Evolutionary conservation across 441 rosid genomes (phyloP), one percentile per base, ranked within the genome.

Genomic region (Corymbia calophylla): DNA sequence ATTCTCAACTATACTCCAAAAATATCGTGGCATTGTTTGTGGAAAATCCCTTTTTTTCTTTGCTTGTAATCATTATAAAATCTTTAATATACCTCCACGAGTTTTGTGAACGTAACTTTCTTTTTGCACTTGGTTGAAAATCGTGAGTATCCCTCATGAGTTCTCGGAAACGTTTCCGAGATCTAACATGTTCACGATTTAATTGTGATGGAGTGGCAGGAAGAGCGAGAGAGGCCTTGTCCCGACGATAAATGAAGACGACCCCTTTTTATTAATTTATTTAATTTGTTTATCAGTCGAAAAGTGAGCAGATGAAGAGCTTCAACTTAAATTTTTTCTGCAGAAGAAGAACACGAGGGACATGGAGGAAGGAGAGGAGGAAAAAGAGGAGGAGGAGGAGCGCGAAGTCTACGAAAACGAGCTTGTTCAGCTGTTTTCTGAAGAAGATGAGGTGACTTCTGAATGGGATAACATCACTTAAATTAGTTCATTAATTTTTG

Each of bases 401-500:
- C 53, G 93, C 5, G 96, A 94, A 64, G 93, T 95, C 27, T 96
- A 95, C 73, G 94, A 96, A 91, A 98, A 98, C 56, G 99, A 98
- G 88, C 99, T 97, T 86, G 93, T 94, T 77, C 98, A 98, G 90
- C 84, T 97, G 86, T 98, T 97, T 89, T 95, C 98, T 1, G 98
- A 95, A 91, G 99, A 97, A 94, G 98, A 98, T 85, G 99, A 96
- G 98, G 99, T 98, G 92, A 25, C n/a, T 44, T 23, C 51, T 44
- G 51, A 27, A 23, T 44, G 84, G 51, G 29, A 23, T 44, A 23
- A 77, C 9, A 77, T 77, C 51, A 27, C 51, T 77, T 77, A 12
- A 12, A 44, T 77, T 44, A 23, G 82, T 73, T 19, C 49, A 73
- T 73, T 73, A 21, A 35, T 21, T 39, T 73, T 27, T 1, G 44